A percentile compares a stretch with the other conserved stretches of the same genome.
phyloP scores from a whole-genome alignment of 345 rosid genomes.

The Populus euphratica region DNA sequence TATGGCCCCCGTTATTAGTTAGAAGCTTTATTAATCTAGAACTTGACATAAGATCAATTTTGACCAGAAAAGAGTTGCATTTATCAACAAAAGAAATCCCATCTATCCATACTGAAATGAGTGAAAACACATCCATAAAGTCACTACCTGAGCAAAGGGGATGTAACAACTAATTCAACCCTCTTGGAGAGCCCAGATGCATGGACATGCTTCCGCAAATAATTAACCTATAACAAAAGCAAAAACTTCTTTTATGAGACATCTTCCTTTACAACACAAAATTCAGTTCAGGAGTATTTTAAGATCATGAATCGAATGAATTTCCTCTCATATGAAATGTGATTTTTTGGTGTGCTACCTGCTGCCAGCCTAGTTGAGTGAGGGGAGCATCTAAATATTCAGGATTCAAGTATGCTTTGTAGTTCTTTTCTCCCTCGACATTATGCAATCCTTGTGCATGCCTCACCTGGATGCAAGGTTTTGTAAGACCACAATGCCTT shows the following conservation, averaged over 20 bases:
- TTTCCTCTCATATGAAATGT: background rate
- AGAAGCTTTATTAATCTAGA: background rate
- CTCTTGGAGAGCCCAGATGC: constrained; percentile 65
- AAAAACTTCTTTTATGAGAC: background rate
- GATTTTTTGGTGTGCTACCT: constrained; percentile 38
- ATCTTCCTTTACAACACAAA: background rate
- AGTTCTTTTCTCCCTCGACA: constrained; percentile 92
- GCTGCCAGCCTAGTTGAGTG: constrained; percentile 91
- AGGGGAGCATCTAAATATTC: constrained; percentile 86
- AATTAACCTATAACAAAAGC: constrained; percentile 56
- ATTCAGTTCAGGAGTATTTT: background rate
- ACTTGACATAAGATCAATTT: background rate
- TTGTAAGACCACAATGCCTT: constrained; percentile 46
- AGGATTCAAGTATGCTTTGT: constrained; percentile 76
- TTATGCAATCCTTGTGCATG: constrained; percentile 98
- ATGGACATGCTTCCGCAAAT: constrained; percentile 83
- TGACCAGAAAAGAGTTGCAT: background rate
- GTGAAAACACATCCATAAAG: background rate
- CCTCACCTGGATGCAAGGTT: constrained; percentile 78
- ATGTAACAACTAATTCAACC: constrained; percentile 72
- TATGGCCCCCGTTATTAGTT: too few relatives aligned
- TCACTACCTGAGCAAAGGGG: constrained; percentile 79
- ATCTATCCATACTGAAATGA: background rate
- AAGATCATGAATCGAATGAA: background rate
- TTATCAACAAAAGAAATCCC: background rate